Conservation (phyloP, 2,329 filamentous ascomycete genomes). For the Eutypella sp. region DNA sequence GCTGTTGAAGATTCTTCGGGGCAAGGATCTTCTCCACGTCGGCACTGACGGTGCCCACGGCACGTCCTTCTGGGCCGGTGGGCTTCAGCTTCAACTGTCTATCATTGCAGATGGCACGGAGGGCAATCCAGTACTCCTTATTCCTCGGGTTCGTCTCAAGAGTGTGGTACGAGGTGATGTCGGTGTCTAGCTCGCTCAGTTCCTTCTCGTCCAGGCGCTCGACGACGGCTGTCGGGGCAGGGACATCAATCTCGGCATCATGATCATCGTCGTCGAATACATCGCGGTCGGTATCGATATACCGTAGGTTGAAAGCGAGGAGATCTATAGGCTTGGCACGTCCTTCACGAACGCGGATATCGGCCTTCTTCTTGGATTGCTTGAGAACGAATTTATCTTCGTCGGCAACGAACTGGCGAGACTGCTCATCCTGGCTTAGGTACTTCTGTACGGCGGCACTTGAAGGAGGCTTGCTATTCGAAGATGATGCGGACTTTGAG, state of each 20-base stretch:
- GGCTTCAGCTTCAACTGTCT: conserved; percentile 61
- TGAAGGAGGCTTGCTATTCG: conserved; percentile 22
- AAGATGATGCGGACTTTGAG: conserved; percentile 42
- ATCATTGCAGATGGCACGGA: conserved; percentile 79
- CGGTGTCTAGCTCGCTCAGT: conserved; percentile 71
- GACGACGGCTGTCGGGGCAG: conserved; percentile 77
- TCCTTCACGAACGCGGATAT: conserved; percentile 86
- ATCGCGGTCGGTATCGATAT: conserved; percentile 80
- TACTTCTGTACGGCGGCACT: conserved; percentile 34
- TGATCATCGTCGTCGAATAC: conserved; percentile 79
- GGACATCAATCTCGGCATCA: conserved; percentile 68
- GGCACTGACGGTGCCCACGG: conserved; percentile 73
- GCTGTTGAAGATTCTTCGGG: conserved; percentile 79
- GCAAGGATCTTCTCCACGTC: conserved; percentile 85
- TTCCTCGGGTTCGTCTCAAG: conserved; percentile 77
- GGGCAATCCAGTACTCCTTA: conserved; percentile 85
- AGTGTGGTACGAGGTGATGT: conserved; percentile 73
- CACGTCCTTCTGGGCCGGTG: conserved; percentile 61
- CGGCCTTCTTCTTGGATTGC: conserved; percentile 96
- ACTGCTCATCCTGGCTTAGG: conserved; percentile 72
- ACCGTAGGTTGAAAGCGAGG: conserved; percentile 83
- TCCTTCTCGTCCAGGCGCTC: conserved; percentile 63
- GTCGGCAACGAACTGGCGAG: conserved; percentile 79
- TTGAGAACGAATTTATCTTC: conserved; percentile 95
- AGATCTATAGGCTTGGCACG: conserved; percentile 91